Base-by-base conservation (phyloP, 2,329 filamentous ascomycete genomes). In the Aspergillus sojae region DNA sequence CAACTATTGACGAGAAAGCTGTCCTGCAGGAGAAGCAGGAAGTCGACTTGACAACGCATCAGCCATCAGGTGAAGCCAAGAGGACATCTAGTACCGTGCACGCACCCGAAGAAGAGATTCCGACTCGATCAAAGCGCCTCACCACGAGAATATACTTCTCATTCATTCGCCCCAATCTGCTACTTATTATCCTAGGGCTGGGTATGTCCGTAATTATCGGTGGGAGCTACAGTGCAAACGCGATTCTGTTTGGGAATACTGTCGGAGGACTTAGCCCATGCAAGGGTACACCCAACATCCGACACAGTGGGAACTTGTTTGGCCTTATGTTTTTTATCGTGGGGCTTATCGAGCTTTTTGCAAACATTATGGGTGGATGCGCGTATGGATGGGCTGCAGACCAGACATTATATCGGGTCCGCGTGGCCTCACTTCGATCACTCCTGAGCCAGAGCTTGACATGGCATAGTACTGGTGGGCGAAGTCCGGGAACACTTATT, bases 401-500 rank as follows among this genome's bases (percentile, higher is more conserved):
- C 72, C 86, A 88, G 67, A 76, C 90, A 2, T 78, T 91, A 1
- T 88, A 87, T 72, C 84, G 81, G 50, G 83, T 90, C 16, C 83
- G 88, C 57, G 83, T 89, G 4, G 75, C 89, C 0, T 88, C 86
- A 0, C 84, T 91, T 70, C 84, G 86, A 5, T 86, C 88, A 0
- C 77, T 91, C 1, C 83, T 91, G 55, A 80, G 86, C 58, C 89
- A 91, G 74, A 87, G 87, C 58, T 77, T 90, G 62, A 82, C 88
- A 64, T 92, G 89, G 89, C 89, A 92, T 70, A 85, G 91, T 69
- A 86, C 86, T 0, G 82, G 86, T 30, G 84, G 83, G 6, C 84
- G 89, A 43, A 89, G 84, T 0, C 87, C 90, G 0, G 83, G 86
- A 0, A 79, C 81, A 5, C 79, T 93, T 4, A 79, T 92, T 2